Evolutionary conservation across 306 rosid species (phyloP), one percentile per base, ranked within the genome.

Genomic region (Rubus idaeus): DNA sequence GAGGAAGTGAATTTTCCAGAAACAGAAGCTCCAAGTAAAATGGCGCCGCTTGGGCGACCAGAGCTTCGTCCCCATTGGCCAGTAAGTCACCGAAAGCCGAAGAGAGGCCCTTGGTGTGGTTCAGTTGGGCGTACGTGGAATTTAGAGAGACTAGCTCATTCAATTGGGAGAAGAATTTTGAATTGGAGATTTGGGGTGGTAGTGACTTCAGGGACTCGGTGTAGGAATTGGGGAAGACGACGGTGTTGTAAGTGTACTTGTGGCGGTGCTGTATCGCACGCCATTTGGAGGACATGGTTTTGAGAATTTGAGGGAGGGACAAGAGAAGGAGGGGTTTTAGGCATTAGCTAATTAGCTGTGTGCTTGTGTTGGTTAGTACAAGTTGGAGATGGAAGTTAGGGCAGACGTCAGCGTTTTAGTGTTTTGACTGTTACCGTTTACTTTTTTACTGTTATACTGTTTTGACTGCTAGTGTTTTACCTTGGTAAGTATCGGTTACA

Each of bases 221-320:
- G 81, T 67, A 90, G 3, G 88, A 73, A 0, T 73, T 56, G 7
- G 97, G 96, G 83, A 95, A 89, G 11, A 84, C 85, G 81, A 92
- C 87, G 75, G 97, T 96, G 82, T 84, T 92, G 88, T 95, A 92
- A 47, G 99, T 95, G 88, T 89, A 92, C 3, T 91, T 93, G 78
- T 95, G 99, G 73, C 97, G 99, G 80, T 95, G 99, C 83, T 95
- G 99, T 3, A 95, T 88, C 18, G 97, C 97, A 6, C 97, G 92
- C 99, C 99, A 95, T 81, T 95, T 95, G 8, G 97, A 90, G 52
- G 99, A 95, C 97, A 95, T 95, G 81, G 68, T 83, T 37, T 8
- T 44, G 72, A 70, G 70, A 14, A 26, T 14, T 39, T 17, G 21
- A 35, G 21, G 58, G 16, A 10, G 40, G 8, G 26, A 3, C 26